Evolutionary conservation across 352 stramenopile species (phyloP).

Genomic region (Pythium vanterpoolii): DNA sequence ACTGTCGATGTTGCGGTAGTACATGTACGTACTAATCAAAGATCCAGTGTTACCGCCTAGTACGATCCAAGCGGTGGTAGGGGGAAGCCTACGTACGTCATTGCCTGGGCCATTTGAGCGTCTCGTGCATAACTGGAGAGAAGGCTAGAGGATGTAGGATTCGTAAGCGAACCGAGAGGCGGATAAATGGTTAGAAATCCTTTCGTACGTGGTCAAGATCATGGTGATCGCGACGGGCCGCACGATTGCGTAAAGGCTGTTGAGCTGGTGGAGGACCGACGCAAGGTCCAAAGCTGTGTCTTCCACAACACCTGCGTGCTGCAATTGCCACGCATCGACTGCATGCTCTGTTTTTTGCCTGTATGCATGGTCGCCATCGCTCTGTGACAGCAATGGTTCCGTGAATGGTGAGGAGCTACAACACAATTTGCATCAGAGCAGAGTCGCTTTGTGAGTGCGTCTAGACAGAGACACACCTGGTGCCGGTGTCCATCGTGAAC

Average conservation of each 20-base stretch:
- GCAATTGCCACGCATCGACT: not conserved
- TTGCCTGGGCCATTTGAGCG: constrained; percentile 38
- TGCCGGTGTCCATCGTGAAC: constrained; percentile 8
- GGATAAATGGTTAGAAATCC: not conserved
- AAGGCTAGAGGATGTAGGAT: constrained; percentile 35
- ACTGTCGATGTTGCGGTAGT: constrained; percentile 69
- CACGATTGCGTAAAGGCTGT: constrained; percentile 71
- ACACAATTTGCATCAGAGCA: not conserved
- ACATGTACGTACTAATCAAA: constrained; percentile 62
- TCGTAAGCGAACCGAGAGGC: not conserved
- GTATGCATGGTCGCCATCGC: not conserved
- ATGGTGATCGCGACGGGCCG: constrained; percentile 77
- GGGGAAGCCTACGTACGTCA: constrained; percentile 39
- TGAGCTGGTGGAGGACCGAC: constrained; percentile 55
- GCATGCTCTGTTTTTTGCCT: not conserved
- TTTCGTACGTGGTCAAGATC: constrained; percentile 47
- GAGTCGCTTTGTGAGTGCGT: no score
- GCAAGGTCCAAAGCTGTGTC: constrained; percentile 26
- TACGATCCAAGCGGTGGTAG: not conserved
- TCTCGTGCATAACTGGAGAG: constrained; percentile 47
- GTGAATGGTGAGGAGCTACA: constrained; percentile 33
- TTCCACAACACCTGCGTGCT: constrained; percentile 13
- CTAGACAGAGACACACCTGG: not conserved
- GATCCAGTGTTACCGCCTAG: not conserved
- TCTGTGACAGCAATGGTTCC: constrained; percentile 41